Evolutionary conservation across 495 filamentous ascomycete genomes (phyloP).

Genomic region (Schizothecium vesticola): DNA sequence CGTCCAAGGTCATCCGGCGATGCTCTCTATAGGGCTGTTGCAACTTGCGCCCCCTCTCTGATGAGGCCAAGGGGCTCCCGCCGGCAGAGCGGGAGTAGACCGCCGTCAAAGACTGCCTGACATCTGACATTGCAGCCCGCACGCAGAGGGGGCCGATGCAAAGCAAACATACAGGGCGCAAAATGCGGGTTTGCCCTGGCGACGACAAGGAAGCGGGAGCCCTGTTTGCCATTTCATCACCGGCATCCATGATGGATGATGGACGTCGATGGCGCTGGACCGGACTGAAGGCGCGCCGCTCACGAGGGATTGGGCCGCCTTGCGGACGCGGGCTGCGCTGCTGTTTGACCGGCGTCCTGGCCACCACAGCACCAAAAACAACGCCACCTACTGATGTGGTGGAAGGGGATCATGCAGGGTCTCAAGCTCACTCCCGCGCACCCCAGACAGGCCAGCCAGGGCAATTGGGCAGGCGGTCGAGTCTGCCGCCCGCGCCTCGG

Average conservation of each 20-base stretch:
- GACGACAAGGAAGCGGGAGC: background rate
- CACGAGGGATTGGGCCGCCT: background rate
- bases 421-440: constrained; percentile 4
- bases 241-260: background rate
- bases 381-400: constrained; percentile 43
- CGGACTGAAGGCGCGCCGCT: constrained; percentile 10
- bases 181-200: background rate
- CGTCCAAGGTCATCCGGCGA: background rate
- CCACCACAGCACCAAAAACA: constrained; percentile 16
- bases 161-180: background rate
- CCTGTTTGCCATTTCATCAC: background rate
- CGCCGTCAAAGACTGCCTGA: background rate
- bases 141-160: background rate
- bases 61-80: background rate
- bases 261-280: background rate
- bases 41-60: background rate
- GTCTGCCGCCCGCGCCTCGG: background rate
- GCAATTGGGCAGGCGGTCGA: background rate
- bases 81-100: background rate
- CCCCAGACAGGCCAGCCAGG: background rate
- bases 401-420: constrained; percentile 36
- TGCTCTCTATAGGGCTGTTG: constrained; percentile 13
- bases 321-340: background rate
- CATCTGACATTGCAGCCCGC: background rate
- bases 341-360: constrained; percentile 13